Evolutionary conservation across 1,284 basidiomycete genomes (phyloP).

Genomic region (Takashimella koratensis): DNA sequence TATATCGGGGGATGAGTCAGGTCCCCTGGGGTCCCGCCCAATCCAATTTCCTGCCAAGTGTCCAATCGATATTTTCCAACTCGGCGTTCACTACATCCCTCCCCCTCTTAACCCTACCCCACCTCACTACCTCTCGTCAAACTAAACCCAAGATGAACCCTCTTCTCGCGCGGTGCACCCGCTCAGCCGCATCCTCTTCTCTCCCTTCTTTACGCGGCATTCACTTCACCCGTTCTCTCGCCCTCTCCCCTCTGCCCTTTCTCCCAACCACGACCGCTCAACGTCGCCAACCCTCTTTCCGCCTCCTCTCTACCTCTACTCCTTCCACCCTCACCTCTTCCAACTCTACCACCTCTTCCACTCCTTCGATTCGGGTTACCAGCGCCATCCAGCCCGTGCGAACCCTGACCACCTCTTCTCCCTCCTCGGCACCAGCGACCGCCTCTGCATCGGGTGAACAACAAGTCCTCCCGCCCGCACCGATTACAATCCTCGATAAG

Average conservation of each 20-base stretch:
- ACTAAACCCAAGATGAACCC: not conserved
- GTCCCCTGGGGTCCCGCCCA: no score
- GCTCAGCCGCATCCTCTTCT: no score
- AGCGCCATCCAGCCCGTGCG: not conserved
- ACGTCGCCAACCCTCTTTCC: not conserved
- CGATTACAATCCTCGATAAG: conserved; percentile 20
- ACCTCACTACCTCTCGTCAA: not conserved
- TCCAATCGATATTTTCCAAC: no score
- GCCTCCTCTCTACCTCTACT: not conserved
- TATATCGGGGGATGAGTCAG: no score
- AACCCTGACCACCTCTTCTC: not conserved
- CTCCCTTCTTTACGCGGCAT: no score
- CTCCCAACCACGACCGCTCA: not conserved
- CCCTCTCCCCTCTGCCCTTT: not conserved
- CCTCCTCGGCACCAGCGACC: no score
- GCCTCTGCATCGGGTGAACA: no score
- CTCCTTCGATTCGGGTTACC: not conserved
- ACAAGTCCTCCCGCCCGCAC: not conserved
- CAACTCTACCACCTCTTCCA: not conserved
- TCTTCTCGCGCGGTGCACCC: not conserved
- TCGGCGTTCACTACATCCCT: not conserved
- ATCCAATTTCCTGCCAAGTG: no score
- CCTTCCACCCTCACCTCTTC: not conserved
- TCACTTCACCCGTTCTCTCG: not conserved
- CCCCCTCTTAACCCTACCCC: not conserved